Evolutionary conservation across 140 eudicot genomes (phyloP), one percentile per base, ranked within the genome.

Genomic region (Ambrosia hybrid): DNA sequence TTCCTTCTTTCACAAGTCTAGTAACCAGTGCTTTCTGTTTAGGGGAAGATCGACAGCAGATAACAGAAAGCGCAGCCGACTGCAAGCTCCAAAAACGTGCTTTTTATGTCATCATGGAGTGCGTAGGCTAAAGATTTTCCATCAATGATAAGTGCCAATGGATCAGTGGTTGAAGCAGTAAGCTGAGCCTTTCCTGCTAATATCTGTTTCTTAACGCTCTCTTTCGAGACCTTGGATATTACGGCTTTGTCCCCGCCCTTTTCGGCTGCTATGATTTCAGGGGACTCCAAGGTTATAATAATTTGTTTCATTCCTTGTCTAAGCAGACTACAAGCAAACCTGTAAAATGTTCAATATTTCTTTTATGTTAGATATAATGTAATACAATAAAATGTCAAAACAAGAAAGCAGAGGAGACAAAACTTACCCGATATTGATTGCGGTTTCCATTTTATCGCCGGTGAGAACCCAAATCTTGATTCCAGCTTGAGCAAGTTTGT

Each of bases 401-500:
- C 43, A 72, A 45, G 8, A 51, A 57, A 78, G 26, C 3, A 45
- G 33, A 4, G 15, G 38, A 8, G 6, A 13, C 6, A 65, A 55
- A 41, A 51, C 74, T 36, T 87, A 90, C 98, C 98, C 98, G 37
- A 93, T 90, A 68, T 93, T 93, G 59, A 93, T 90, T 64, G 98
- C 98, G 1, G 98, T 93, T 76, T 90, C 98, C 98, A 93, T 88
- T 79, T 93, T 90, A 83, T 93, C 98, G 48, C 98, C 98, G 4
- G 98, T 93, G 81, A 93, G 86, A 76, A 93, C 98, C 98, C 98
- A 93, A 68, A 93, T 81, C 70, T 93, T 93, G 61, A 93, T 93
- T 62, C 98, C 98, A 0, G 98, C 97, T 86, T 93, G 98, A 15
- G 98, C 98, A 78, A 93, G 98, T 72, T 93, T 93, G 82, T 93